phyloP scores from a whole-genome alignment of 2,329 filamentous ascomycete species.

The Hypoxylon sp. region DNA sequence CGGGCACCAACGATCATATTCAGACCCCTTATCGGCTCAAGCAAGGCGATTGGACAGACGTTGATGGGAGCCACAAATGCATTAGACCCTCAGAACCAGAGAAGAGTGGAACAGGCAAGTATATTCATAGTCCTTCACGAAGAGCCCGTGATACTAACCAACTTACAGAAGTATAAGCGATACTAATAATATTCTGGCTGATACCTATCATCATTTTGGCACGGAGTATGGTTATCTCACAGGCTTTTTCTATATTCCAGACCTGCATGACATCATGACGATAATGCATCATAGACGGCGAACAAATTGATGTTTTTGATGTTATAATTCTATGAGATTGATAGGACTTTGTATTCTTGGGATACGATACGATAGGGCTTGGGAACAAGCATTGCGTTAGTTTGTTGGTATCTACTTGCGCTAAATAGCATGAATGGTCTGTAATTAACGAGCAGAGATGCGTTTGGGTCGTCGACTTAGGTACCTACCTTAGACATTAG shows the following conservation, averaged over 20 bases:
- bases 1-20: constrained; percentile 95
- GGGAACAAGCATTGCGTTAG: constrained; percentile 31
- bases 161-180: constrained; percentile 46
- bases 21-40: constrained; percentile 89
- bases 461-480: constrained; percentile 10
- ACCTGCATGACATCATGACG: constrained; percentile 19
- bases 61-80: constrained; percentile 93
- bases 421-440: constrained; percentile 8
- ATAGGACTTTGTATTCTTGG: constrained; percentile 30
- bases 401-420: constrained; percentile 12
- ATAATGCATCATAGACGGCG: constrained; percentile 46
- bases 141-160: constrained; percentile 27
- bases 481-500: not conserved
- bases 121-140: not conserved
- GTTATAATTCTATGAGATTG: constrained; percentile 38
- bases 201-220: constrained; percentile 23
- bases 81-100: constrained; percentile 84
- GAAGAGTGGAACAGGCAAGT: constrained; percentile 91
- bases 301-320: constrained; percentile 41
- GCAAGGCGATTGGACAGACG: constrained; percentile 89
- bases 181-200: constrained; percentile 36
- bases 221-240: constrained; percentile 34
- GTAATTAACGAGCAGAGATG: constrained; percentile 15
- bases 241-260: constrained; percentile 18
- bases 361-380: constrained; percentile 11